Evolutionary conservation across 768 basidiomycete species (phyloP).

Genomic region (Boletus rufocinnamomeus): DNA sequence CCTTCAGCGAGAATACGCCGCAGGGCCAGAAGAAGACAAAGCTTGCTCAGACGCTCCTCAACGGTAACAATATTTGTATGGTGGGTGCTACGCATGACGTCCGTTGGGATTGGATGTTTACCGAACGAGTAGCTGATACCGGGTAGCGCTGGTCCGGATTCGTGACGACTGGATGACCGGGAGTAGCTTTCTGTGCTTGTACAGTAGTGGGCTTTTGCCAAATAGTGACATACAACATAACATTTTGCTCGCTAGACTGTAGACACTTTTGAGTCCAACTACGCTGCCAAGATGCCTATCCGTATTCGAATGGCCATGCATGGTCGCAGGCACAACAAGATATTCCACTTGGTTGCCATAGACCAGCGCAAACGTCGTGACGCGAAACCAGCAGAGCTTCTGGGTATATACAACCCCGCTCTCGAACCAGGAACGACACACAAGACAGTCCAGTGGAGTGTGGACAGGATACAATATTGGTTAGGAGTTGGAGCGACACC

Average conservation of each 20-base stretch:
- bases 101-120: constrained; percentile 3
- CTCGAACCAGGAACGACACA: constrained; percentile 48
- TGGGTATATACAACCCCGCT: constrained; percentile 84
- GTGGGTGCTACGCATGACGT: constrained; percentile 44
- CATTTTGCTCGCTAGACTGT: background rate
- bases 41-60: constrained; percentile 85
- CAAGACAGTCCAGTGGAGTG: constrained; percentile 89
- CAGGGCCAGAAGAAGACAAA: constrained; percentile 79
- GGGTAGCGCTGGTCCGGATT: constrained; percentile 68
- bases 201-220: constrained; percentile 13
- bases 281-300: constrained; percentile 66
- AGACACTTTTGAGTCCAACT: background rate
- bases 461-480: constrained; percentile 90
- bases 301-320: constrained; percentile 86
- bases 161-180: constrained; percentile 4
- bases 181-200: too few species aligned
- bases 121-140: constrained; percentile 55
- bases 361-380: constrained; percentile 71
- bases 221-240: constrained; percentile 27
- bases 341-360: constrained; percentile 86
- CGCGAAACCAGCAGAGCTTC: constrained; percentile 82
- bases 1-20: constrained; percentile 77
- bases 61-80: constrained; percentile 97
- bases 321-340: constrained; percentile 69
- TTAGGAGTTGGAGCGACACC: constrained; percentile 82